These are phyloP conservation scores for Phytophthora cryptogea DNA, from an alignment of 352 stramenopile species.

Conservation along the genomic window DNA sequence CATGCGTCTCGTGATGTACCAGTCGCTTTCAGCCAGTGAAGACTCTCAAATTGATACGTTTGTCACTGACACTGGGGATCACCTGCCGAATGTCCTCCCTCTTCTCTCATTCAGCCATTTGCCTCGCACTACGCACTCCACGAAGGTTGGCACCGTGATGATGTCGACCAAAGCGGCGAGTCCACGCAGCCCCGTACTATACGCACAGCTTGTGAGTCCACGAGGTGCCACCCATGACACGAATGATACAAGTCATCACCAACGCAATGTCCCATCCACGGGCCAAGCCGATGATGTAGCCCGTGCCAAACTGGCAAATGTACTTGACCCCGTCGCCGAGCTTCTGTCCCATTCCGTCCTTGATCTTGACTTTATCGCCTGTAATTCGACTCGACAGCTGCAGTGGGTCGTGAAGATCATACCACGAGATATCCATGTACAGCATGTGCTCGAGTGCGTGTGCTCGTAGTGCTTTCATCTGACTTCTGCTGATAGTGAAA, in stretches of 20 bases:
- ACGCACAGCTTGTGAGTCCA: too few species aligned
- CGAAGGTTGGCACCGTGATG: too few species aligned
- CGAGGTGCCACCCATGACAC: too few species aligned
- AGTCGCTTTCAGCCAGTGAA: too few species aligned
- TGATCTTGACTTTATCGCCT: not conserved
- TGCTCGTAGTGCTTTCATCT: conserved; percentile 36
- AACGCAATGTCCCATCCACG: conserved; percentile 1
- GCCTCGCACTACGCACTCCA: too few species aligned
- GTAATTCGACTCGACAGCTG: conserved; percentile 33
- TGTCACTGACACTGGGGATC: conserved; percentile 5
- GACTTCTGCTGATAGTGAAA: conserved; percentile 35
- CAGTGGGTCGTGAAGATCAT: conserved; percentile 29
- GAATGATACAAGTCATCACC: too few species aligned
- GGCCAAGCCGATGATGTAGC: conserved; percentile 19
- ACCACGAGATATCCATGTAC: conserved; percentile 43
- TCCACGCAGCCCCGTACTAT: too few species aligned
- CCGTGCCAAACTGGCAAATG: conserved; percentile 30
- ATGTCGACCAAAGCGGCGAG: too few species aligned
- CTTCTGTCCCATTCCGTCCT: too few species aligned
- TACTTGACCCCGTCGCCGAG: conserved; percentile 5
- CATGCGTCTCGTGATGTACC: too few species aligned
- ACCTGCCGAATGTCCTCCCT: not conserved
- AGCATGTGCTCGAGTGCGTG: conserved; percentile 38
- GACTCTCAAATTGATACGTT: not conserved
- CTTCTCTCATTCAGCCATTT: conserved; percentile 13